phyloP scores from a whole-genome alignment of 441 rosid species.

The Geranium incanum region DNA sequence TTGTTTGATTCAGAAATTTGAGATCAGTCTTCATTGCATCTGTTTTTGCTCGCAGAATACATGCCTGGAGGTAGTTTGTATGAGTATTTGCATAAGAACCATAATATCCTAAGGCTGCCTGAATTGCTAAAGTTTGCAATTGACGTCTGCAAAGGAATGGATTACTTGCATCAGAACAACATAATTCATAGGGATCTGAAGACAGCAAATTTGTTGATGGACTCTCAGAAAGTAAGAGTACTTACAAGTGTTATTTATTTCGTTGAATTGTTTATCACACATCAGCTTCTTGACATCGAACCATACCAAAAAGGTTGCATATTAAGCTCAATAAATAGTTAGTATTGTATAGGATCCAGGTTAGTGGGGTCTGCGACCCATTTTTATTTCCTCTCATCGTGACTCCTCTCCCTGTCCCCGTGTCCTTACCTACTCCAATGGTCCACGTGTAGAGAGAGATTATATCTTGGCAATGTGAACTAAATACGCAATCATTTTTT shows the following conservation, averaged over 20 bases:
- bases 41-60: conserved; percentile 45
- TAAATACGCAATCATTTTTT: no score
- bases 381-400: no score
- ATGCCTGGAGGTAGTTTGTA: conserved; percentile 78
- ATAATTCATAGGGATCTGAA: conserved; percentile 74
- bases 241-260: conserved; percentile 6
- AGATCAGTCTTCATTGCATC: background rate
- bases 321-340: background rate
- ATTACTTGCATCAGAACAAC: conserved; percentile 63
- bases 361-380: no score
- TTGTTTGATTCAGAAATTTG: background rate
- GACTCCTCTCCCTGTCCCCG: no score
- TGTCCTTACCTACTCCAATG: no score
- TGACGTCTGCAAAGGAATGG: conserved; percentile 71
- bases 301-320: background rate
- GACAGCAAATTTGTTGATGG: conserved; percentile 78
- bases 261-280: background rate
- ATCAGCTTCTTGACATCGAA: background rate
- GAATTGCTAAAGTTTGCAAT: conserved; percentile 57
- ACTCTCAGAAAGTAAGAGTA: conserved; percentile 43
- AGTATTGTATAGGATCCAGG: no score
- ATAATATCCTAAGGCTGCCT: conserved; percentile 39
- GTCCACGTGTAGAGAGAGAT: no score
- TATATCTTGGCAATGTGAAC: no score
- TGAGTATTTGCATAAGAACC: conserved; percentile 57